Percentiles rank a stretch among this genome's conserved stretches.
phyloP scores from a whole-genome alignment of 2,329 filamentous ascomycete genomes.

The Cladophialophora bantiana region DNA sequence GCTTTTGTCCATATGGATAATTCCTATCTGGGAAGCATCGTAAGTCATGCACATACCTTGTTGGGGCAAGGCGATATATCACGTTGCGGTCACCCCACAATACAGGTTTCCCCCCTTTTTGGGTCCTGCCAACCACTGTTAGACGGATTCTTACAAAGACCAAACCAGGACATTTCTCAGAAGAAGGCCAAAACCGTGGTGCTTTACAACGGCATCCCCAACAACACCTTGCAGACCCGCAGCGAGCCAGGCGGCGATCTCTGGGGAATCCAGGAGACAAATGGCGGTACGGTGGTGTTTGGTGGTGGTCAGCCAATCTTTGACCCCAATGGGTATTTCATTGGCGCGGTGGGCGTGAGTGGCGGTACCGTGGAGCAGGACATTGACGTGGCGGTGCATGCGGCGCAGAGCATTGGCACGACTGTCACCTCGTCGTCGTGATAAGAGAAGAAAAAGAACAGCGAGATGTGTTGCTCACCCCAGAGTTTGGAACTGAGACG shows the following conservation, averaged over 20 bases:
- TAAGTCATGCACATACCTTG: neutral
- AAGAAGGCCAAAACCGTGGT: slow-evolving; percentile 36
- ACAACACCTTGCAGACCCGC: slow-evolving; percentile 18
- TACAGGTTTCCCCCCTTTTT: neutral
- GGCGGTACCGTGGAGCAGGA: slow-evolving; percentile 33
- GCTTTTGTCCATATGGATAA: slow-evolving; percentile 36
- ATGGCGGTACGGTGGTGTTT: slow-evolving; percentile 34
- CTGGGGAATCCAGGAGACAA: slow-evolving; percentile 34
- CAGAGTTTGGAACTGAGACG: neutral
- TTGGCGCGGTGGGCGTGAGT: slow-evolving; percentile 35
- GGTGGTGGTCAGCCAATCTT: slow-evolving; percentile 35
- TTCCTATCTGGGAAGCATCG: slow-evolving; percentile 24
- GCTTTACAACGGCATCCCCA: slow-evolving; percentile 31
- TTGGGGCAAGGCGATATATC: neutral
- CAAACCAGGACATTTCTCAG: slow-evolving; percentile 28
- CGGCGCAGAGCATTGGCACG: slow-evolving; percentile 18
- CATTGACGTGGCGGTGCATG: slow-evolving; percentile 22
- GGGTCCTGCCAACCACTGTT: neutral
- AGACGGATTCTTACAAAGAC: slow-evolving; percentile 4
- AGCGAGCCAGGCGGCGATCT: slow-evolving; percentile 30
- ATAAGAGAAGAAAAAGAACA: neutral
- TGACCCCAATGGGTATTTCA: slow-evolving; percentile 27
- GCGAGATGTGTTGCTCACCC: neutral
- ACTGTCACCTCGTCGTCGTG: neutral
- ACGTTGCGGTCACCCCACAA: neutral